Base-by-base conservation (phyloP, 495 filamentous ascomycete species). In the Massariosphaeria phaeospora region DNA sequence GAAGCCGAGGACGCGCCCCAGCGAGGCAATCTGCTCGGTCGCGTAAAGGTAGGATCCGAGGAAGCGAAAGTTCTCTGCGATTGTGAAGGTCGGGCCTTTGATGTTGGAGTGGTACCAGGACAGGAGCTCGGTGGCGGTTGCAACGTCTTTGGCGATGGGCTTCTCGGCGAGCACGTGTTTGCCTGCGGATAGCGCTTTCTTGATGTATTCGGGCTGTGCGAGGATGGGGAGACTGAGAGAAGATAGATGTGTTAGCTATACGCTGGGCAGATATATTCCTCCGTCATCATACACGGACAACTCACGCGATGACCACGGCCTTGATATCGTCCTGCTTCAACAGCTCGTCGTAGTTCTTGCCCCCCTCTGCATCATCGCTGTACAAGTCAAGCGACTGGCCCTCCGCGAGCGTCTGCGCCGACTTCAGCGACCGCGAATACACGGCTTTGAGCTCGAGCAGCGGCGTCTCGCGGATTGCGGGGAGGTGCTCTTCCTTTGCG, bases 151-250 rank as follows among this genome's bases (percentile, higher is more conserved):
- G 0, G 86, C 86, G 33, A 91, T 79, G 15, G 88, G 88, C 67
- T 93, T 94, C 69, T 94, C 88, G n/a, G 75, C 83, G 0, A 91
- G 69, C 5, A 91, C 88, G 68, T 89, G 86, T 59, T 93, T 93
- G 20, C 84, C 82, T 1, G 85, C 84, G 0, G 69, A 58, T 0
- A 93, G 74, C 3, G 85, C 80, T 27, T 73, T 70, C 60, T 78
- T 72, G 66, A 85, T 81, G 59, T 75, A 78, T 29, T 69, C 62
- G 0, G 81, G 77, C 62, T 86, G 83, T 26, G 67, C 66, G 13
- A 69, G 55, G 63, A 86, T 85, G 3, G 83, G 83, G 2, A 86
- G 77, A 9, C 73, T 71, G 41, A 3, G 38, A 12, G n/a, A 2
- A 34, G 3, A 13, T 7, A 17, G 13, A 31, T 27, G 30, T 8